These are phyloP conservation scores for Tausonia pullulans DNA, from an alignment of 1,284 basidiomycete genomes.

Conservation along the genomic window DNA sequence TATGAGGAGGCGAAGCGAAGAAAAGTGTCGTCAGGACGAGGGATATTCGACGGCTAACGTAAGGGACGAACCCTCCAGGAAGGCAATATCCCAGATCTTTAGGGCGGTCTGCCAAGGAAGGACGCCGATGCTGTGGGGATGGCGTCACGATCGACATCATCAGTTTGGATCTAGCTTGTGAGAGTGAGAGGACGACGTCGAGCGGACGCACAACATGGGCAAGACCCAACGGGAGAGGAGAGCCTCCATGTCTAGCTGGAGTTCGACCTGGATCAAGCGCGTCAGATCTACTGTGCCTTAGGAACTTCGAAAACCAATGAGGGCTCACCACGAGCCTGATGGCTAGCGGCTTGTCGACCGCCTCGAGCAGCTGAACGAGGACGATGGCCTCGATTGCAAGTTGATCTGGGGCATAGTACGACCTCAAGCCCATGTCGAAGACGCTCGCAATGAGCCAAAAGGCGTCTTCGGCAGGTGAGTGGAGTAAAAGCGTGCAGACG, in stretches of 20 bases:
- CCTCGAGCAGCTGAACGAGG: conserved; percentile 61
- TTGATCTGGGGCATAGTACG: conserved; percentile 56
- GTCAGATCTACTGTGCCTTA: background rate
- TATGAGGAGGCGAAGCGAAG: conserved; percentile 27
- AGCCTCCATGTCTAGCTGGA: conserved; percentile 25
- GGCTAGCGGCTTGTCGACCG: conserved; percentile 50
- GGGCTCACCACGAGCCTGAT: conserved; percentile 50
- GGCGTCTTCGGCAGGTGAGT: conserved; percentile 78
- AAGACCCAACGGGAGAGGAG: conserved; percentile 31
- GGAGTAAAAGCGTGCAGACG: conserved; percentile 63
- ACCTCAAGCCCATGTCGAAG: conserved; percentile 53
- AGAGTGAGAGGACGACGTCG: too few relatives aligned
- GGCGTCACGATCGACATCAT: conserved; percentile 29
- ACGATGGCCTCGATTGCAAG: conserved; percentile 69
- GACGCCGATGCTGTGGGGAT: conserved; percentile 44
- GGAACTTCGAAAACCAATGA: background rate
- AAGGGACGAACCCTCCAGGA: conserved; percentile 57
- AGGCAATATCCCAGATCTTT: conserved; percentile 76
- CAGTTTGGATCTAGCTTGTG: background rate
- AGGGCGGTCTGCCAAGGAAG: conserved; percentile 67
- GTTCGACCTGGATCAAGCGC: conserved; percentile 14
- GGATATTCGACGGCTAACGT: background rate
- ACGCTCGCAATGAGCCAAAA: conserved; percentile 71
- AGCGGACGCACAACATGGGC: conserved; percentile 17
- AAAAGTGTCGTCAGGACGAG: background rate